Evolutionary conservation across 164 flowering plant species (phyloP).

Genomic region (Macadamia tetraphylla): DNA sequence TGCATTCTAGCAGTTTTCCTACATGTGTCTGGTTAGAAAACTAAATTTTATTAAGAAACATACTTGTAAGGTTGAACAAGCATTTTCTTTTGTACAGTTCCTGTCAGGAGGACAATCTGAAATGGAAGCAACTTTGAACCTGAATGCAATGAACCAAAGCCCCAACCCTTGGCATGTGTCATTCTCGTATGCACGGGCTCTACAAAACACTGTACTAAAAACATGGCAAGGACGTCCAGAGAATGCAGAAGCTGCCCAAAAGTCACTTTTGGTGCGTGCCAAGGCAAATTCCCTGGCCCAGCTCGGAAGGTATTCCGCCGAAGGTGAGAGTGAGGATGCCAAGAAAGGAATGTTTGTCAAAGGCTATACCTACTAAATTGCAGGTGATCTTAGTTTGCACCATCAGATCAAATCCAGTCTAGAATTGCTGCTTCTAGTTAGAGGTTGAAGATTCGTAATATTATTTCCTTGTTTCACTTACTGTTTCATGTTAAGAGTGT

Average conservation of each 20-base stretch:
- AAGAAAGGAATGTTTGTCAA: conserved; percentile 84
- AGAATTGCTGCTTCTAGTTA: not conserved
- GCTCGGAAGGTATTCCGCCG: conserved; percentile 71
- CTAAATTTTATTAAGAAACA: too few species aligned
- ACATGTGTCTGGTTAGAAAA: too few species aligned
- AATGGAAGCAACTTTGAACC: conserved; percentile 70
- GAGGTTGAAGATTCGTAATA: not conserved
- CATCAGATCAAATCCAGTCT: not conserved
- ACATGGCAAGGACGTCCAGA: conserved; percentile 82
- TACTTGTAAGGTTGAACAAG: not conserved
- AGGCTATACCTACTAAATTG: conserved; percentile 62
- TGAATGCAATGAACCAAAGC: conserved; percentile 82
- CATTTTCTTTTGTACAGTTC: conserved; percentile 35
- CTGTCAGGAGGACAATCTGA: conserved; percentile 87
- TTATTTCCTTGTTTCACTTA: too few species aligned
- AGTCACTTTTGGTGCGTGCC: conserved; percentile 62
- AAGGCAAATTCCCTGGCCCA: conserved; percentile 86
- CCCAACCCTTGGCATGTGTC: conserved; percentile 91
- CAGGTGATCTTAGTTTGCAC: not conserved
- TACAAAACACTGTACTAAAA: conserved; percentile 73
- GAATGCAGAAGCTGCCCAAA: conserved; percentile 64
- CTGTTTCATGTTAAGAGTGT: not conserved
- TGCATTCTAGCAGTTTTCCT: too few species aligned
- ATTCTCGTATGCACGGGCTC: conserved; percentile 81
- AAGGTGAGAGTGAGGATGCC: conserved; percentile 72